A percentile compares a stretch with the other conserved stretches of the same genome.
phyloP scores from a whole-genome alignment of 2,329 filamentous ascomycete genomes.

The Diaporthe aspalathi region DNA sequence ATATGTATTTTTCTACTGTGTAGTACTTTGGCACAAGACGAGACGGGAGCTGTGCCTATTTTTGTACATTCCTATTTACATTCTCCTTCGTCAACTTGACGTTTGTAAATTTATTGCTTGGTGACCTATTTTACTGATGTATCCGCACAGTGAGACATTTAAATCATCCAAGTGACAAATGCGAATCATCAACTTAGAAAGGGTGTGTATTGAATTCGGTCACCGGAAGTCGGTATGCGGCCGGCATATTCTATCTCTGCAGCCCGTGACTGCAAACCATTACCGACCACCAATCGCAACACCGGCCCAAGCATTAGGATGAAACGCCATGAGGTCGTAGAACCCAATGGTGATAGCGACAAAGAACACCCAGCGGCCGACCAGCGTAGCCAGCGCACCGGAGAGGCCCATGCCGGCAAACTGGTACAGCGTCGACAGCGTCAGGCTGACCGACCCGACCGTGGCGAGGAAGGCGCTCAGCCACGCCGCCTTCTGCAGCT shows the following conservation, averaged over 20 bases:
- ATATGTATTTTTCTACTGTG: neutral
- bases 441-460: slow-evolving; percentile 10
- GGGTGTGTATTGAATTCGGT: neutral
- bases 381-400: slow-evolving; percentile 6
- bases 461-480: slow-evolving; percentile 14
- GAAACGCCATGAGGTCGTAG: slow-evolving; percentile 26
- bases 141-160: neutral
- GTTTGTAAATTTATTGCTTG: no score
- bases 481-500: slow-evolving; percentile 18
- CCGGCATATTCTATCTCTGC: neutral
- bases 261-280: neutral
- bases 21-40: neutral
- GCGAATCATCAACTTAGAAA: no score
- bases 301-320: slow-evolving; percentile 29
- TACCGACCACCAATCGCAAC: slow-evolving; percentile 8
- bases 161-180: no score
- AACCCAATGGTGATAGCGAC: slow-evolving; percentile 10
- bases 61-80: neutral
- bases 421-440: slow-evolving; percentile 23
- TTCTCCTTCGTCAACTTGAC: neutral
- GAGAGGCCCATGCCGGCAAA: slow-evolving; percentile 1
- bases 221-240: neutral
- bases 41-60: neutral
- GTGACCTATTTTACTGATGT: neutral
- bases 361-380: slow-evolving; percentile 26